These are phyloP conservation scores for Dendrostoma leiphaemia DNA, from an alignment of 2,329 filamentous ascomycete species.

Conservation along the genomic window DNA sequence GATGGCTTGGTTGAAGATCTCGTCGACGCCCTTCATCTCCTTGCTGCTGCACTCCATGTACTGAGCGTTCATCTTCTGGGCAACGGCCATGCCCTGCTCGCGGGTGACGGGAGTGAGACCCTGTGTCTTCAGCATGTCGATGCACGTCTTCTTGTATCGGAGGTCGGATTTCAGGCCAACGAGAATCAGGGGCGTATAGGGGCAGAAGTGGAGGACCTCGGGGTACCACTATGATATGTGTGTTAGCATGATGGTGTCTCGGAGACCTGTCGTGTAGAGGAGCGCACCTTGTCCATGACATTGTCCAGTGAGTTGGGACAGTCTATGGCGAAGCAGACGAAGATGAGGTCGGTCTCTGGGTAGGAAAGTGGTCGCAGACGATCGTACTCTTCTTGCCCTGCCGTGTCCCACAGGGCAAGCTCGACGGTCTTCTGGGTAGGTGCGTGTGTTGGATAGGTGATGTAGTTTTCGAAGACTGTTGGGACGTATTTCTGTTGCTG, in stretches of 20 bases:
- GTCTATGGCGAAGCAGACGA: constrained; percentile 99
- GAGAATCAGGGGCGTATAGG: constrained; percentile 92
- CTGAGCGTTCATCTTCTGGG: constrained; percentile 87
- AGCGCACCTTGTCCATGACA: constrained; percentile 91
- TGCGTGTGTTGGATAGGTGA: constrained; percentile 90
- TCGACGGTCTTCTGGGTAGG: constrained; percentile 91
- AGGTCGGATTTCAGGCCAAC: constrained; percentile 97
- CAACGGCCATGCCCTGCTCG: constrained; percentile 84
- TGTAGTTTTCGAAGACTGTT: constrained; percentile 99
- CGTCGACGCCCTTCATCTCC: constrained; percentile 92
- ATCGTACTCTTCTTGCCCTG: constrained; percentile 98
- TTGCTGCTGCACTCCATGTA: constrained; percentile 99
- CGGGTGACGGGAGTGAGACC: constrained; percentile 91
- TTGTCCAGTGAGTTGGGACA: constrained; percentile 98
- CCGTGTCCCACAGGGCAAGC: constrained; percentile 96
- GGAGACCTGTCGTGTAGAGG: background rate
- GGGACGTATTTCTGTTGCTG: constrained; percentile 95
- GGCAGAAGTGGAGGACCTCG: constrained; percentile 98
- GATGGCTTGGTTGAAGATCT: constrained; percentile 92
- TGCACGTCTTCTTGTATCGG: constrained; percentile 91
- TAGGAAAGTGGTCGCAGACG: constrained; percentile 92
- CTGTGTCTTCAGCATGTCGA: constrained; percentile 97
- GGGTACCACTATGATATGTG: constrained; percentile 79
- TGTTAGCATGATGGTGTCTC: background rate
- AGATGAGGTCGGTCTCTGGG: constrained; percentile 94